Evolutionary conservation across 2,329 filamentous ascomycete species (phyloP), one percentile per base, ranked within the genome.

Genomic region (Colletotrichum gigasporum): DNA sequence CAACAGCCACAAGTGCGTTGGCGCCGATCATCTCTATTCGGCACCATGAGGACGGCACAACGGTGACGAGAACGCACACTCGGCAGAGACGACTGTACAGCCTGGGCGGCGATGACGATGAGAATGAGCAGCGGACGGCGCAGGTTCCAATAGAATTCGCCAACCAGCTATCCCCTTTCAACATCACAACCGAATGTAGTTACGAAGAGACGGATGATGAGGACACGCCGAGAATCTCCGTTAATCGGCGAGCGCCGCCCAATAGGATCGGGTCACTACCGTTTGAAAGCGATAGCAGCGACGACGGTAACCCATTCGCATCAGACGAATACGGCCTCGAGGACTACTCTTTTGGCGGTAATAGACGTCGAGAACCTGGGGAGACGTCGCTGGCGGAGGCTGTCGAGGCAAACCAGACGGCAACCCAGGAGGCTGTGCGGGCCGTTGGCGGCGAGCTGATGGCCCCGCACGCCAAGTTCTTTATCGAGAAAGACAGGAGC

Each of bases 401-500:
- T 3, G 73, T 73, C 22, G 83, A 85, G 70, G 82, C 83, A 22
- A 80, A 81, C 26, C 82, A 85, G 69, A 76, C 80, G 28, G 83
- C 84, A 12, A 85, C 84, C 1, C 85, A 88, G 65, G 86, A 88
- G 71, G 83, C 85, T 1, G 80, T 85, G 12, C 79, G 81, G 59
- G 85, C 85, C 2, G 85, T 86, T 2, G 85, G 85, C 4, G 85
- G 85, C 26, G 85, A 86, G 41, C 79, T 92, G 4, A 84, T 94
- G 76, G 83, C 83, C 32, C 93, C 93, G 0, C 88, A 93, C 75
- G 93, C 93, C 2, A 87, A 88, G 26, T 97, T 98, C 78, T 91
- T 90, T 72, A 96, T 97, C 58, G 90, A 91, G 71, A 87, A 89
- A 75, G 87, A 91, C 70, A 94, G 93, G 80, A 93, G 88, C 79